phyloP scores from a whole-genome alignment of 441 rosid species.

The Capsella rubella region DNA sequence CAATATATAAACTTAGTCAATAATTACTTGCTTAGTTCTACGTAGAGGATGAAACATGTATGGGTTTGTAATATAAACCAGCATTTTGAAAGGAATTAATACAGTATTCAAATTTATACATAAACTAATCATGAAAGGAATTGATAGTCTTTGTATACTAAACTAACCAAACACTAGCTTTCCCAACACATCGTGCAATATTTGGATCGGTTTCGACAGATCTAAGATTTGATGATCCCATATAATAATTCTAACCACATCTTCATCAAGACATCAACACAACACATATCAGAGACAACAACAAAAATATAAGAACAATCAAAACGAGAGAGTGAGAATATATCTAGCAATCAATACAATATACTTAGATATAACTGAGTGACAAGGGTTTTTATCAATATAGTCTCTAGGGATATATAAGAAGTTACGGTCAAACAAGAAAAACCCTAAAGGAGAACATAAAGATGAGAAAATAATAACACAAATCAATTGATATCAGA shows the following conservation, averaged over 20 bases:
- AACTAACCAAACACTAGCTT: no score
- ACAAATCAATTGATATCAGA: conserved; percentile 68
- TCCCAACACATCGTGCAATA: no score
- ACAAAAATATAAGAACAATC: neutral
- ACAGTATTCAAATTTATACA: neutral
- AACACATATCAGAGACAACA: neutral
- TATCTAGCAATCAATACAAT: neutral
- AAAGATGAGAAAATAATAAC: neutral
- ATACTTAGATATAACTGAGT: neutral
- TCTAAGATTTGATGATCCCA: neutral
- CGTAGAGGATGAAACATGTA: no score
- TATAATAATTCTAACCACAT: neutral
- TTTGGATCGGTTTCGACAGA: no score
- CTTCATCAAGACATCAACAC: neutral
- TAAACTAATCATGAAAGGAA: neutral
- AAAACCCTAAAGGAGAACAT: neutral
- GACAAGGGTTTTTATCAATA: neutral
- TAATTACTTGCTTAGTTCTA: no score
- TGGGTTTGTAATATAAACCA: no score
- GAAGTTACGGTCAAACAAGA: neutral
- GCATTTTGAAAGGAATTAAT: no score
- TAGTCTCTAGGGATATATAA: neutral
- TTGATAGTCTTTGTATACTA: no score
- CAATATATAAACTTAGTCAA: no score
- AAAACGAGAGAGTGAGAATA: neutral